Base-by-base conservation (phyloP, 148 eudicot genomes). In the Drosera capensis region DNA sequence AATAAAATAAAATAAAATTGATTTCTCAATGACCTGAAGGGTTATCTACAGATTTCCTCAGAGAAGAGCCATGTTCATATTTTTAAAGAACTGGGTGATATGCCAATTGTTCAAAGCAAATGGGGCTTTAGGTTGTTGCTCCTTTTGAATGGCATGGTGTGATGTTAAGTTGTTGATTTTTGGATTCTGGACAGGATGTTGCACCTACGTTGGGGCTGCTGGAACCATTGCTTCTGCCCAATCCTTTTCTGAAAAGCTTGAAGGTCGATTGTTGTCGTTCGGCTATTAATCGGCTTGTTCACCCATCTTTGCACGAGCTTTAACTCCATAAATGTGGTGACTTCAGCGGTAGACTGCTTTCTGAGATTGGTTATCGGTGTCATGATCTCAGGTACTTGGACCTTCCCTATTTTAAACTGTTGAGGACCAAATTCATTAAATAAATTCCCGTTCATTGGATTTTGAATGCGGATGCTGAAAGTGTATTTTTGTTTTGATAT, bases 261-360 rank as follows among this genome's bases (percentile, higher is more conserved):
- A 74, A 76, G 71, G 52, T 82, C 22, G 86, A 87, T 52, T 87
- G 94, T 48, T 49, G 71, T 38, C 81, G 90, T 54, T 58, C 74
- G 0, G 79, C 90, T 14, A 65, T 79, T 16, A 59, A 65, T 51
- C 63, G 43, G 18, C 72, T 87, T 52, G 60, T 75, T 13, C 77
- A 66, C 1, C 86, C 92, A 25, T 74, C 90, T 25, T 65, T 80
- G 68, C 75, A 54, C 2, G 84, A 83, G 43, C 66, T 84, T 37
- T 68, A 40, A 31, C 87, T 84, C 18, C 83, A 74, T 28, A 88
- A 77, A 65, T 84, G 95, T 60, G 67, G 64, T 16, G 84, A 73
- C 62, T 80, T 80, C 24, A 78, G 81, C 50, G 97, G 95, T 14
- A 68, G 14, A 62, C 71, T 90, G 51, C 84, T 90, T 18, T 73